Evolutionary conservation across 768 basidiomycete genomes (phyloP).

Genomic region (Leccinum arenicola): DNA sequence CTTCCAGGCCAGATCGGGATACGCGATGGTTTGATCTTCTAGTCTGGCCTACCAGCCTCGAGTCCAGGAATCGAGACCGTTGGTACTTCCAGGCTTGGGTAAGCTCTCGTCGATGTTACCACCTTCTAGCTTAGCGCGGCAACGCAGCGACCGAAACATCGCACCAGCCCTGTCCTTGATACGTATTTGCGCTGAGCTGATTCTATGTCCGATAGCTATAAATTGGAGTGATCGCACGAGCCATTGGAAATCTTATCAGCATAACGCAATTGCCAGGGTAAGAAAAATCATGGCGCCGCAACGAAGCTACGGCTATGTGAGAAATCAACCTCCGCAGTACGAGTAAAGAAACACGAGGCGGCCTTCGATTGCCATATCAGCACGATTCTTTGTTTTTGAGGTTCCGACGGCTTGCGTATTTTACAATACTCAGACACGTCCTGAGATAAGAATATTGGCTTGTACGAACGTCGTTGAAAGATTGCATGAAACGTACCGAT

Average conservation of each 20-base stretch:
- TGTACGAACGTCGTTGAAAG: background rate
- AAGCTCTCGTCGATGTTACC: background rate
- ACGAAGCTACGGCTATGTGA: background rate
- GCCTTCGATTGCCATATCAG: constrained; percentile 2
- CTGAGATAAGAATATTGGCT: constrained; percentile 5
- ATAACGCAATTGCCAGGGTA: background rate
- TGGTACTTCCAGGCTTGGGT: background rate
- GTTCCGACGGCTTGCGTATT: background rate
- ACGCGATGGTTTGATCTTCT: background rate
- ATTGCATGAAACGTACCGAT: constrained; percentile 47
- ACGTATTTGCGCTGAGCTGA: background rate
- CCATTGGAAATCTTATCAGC: background rate
- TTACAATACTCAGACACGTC: constrained; percentile 17
- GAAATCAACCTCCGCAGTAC: constrained; percentile 4
- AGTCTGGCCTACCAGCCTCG: background rate
- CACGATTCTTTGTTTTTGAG: background rate
- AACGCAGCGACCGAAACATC: background rate
- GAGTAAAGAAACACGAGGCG: constrained; percentile 13
- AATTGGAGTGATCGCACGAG: background rate
- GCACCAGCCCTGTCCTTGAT: background rate
- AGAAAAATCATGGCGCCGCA: background rate
- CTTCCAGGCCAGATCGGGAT: background rate
- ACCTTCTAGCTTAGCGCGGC: background rate
- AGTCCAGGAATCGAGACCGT: background rate
- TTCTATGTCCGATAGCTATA: background rate